Evolutionary conservation across 2,329 filamentous ascomycete genomes (phyloP), one percentile per base, ranked within the genome.

Genomic region (Alternaria hordeiaustralica): DNA sequence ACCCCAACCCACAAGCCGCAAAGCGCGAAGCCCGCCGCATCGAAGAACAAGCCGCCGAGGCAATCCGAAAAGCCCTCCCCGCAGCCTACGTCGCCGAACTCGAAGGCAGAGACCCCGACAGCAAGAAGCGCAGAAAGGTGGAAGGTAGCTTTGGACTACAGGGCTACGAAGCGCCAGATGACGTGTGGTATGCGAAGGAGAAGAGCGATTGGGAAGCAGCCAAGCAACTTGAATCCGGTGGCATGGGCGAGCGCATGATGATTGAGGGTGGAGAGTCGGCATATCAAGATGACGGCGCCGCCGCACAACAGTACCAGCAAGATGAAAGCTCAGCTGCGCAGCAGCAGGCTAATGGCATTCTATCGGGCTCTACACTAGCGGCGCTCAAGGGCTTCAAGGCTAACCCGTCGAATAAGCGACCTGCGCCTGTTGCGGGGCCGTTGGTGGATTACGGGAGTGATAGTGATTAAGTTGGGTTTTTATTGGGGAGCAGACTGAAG

Each of bases 11-110:
- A 0, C 90, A 96, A 84, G 94, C 95, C 2, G 93, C 97, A 79
- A 96, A 96, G 68, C 87, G 96, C 64, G 96, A 99, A 81, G 95
- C 92, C 3, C 87, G 91, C 43, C 87, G 91, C 44, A 91, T 99
- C 64, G 96, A 99, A 78, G 96, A 99, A 77, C 96, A 99, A 79
- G 96, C 96, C 2, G 96, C 96, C 0, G 96, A 97, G 74, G 96
- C 96, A 2, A 93, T 99, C 61, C 86, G 96, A 18, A 87, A 92
- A 68, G 95, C 96, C 0, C 83, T 99, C 5, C 96, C 96, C 0
- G 93, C 91, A 0, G 93, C 94, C 26, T 98, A 96, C 69, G 90
- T 99, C 0, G 93, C 94, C 0, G 94, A 99, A 83, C 90, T 99
- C 51, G 96, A 99, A 79, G 96, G 96, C 15, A 88, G 92, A 55